Evolutionary conservation across 495 filamentous ascomycete genomes (phyloP).

Genomic region (Aspergillus ellipticus): DNA sequence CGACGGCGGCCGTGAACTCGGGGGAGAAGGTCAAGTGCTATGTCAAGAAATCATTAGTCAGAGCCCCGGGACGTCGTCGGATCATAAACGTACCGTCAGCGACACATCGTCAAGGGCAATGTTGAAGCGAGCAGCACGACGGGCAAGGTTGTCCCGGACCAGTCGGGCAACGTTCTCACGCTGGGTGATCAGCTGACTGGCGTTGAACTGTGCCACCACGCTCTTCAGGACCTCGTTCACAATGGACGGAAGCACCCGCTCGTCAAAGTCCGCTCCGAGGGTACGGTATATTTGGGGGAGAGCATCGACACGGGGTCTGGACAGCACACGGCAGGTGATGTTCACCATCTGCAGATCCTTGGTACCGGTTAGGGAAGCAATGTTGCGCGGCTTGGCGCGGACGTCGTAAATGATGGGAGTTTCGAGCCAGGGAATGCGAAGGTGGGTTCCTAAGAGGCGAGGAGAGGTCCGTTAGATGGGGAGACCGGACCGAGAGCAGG

Average conservation of each 20-base stretch:
- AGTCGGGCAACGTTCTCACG: constrained; percentile 91
- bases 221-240: constrained; percentile 99
- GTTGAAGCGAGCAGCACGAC: constrained; percentile 91
- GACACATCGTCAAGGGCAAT: constrained; percentile 97
- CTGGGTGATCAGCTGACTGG: constrained; percentile 96
- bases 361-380: constrained; percentile 94
- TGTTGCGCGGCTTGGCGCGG: constrained; percentile 93
- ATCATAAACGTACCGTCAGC: constrained; percentile 65
- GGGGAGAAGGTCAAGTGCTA: constrained; percentile 98
- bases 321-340: constrained; percentile 99
- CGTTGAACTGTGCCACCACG: constrained; percentile 98
- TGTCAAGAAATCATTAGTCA: constrained; percentile 18
- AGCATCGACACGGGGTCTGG: constrained; percentile 78
- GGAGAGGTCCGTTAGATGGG: constrained; percentile 16
- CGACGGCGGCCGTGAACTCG: constrained; percentile 97
- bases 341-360: constrained; percentile 99
- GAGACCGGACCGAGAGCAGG: background rate
- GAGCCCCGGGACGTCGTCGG: background rate
- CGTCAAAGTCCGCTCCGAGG: constrained; percentile 92
- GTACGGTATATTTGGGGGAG: constrained; percentile 96
- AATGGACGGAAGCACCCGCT: constrained; percentile 93
- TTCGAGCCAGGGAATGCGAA: constrained; percentile 94
- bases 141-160: constrained; percentile 88
- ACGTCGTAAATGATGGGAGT: constrained; percentile 96
- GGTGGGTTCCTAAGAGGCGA: constrained; percentile 71